Evolutionary conservation across 148 eudicot genomes (phyloP).

Genomic region (Talinum fruticosum): DNA sequence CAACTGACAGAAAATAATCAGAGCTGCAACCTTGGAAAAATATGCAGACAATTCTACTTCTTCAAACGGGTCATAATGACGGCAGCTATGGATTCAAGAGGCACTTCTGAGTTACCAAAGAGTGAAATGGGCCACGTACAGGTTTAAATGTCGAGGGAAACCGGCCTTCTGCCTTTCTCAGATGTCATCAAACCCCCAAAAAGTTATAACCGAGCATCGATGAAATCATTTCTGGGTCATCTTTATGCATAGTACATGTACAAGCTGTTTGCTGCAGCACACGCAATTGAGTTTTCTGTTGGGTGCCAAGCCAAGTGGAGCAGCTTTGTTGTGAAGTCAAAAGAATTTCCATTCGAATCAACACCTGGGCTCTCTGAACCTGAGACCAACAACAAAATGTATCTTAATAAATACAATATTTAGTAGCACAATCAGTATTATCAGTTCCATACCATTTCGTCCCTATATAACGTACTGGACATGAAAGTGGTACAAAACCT

Average conservation of each 20-base stretch:
- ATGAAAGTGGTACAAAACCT: not conserved
- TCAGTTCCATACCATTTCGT: not conserved
- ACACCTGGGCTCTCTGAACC: constrained; percentile 66
- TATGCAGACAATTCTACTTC: constrained; percentile 8
- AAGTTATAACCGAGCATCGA: constrained; percentile 21
- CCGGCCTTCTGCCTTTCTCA: constrained; percentile 22
- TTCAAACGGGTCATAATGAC: constrained; percentile 15
- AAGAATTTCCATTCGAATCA: constrained; percentile 70
- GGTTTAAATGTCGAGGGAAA: constrained; percentile 17
- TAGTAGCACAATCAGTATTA: not conserved
- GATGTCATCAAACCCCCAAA: constrained; percentile 23
- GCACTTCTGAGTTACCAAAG: constrained; percentile 23
- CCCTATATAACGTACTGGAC: not conserved
- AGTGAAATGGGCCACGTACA: constrained; percentile 6
- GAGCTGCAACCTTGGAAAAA: constrained; percentile 30
- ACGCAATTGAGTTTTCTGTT: constrained; percentile 74
- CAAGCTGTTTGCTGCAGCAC: constrained; percentile 95
- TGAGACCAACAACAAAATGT: constrained; percentile 30
- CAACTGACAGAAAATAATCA: constrained; percentile 24
- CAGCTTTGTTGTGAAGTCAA: constrained; percentile 78
- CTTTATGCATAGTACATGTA: constrained; percentile 90
- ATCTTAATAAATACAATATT: not conserved
- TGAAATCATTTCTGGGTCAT: constrained; percentile 15
- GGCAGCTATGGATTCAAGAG: constrained; percentile 29
- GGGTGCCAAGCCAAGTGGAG: constrained; percentile 98